Conservation (phyloP, 1,284 basidiomycete genomes). For the Omphalotus olearius region DNA sequence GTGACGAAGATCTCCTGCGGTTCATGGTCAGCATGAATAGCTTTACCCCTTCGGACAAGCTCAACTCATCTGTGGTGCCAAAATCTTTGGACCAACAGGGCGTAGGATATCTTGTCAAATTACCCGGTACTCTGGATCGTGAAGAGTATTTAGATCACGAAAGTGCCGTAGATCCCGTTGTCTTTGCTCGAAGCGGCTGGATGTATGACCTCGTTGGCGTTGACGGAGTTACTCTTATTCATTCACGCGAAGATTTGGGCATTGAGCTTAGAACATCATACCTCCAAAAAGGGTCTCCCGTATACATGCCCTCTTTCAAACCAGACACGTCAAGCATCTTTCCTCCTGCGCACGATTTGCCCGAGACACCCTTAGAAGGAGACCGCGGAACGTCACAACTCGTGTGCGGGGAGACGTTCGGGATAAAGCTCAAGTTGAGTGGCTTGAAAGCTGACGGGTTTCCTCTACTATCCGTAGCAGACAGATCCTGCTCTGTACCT, state of each 20-base stretch:
- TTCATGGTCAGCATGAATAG: constrained; percentile 1
- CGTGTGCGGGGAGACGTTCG: neutral
- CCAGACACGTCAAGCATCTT: neutral
- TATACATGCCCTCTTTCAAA: constrained; percentile 11
- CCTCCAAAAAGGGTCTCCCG: neutral
- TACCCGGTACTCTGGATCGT: constrained; percentile 8
- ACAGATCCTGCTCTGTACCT: neutral
- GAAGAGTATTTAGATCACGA: constrained; percentile 9
- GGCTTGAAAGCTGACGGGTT: constrained; percentile 3
- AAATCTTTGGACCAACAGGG: constrained; percentile 6
- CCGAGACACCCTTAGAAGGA: too few relatives aligned
- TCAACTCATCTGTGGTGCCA: neutral
- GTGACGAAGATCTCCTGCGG: constrained; percentile 5
- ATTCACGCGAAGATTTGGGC: neutral
- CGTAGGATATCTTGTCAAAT: constrained; percentile 5
- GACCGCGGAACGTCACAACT: too few relatives aligned
- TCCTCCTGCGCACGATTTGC: neutral
- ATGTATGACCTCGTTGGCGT: constrained; percentile 5
- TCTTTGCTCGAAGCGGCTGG: constrained; percentile 10
- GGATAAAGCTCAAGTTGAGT: constrained; percentile 2
- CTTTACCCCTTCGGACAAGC: neutral
- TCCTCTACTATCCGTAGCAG: constrained; percentile 7
- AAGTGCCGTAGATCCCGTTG: neutral
- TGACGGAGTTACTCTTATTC: constrained; percentile 7
- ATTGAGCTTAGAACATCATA: neutral